Conservation (phyloP, 1,284 basidiomycete species). For the Heliocybe sulcata region DNA sequence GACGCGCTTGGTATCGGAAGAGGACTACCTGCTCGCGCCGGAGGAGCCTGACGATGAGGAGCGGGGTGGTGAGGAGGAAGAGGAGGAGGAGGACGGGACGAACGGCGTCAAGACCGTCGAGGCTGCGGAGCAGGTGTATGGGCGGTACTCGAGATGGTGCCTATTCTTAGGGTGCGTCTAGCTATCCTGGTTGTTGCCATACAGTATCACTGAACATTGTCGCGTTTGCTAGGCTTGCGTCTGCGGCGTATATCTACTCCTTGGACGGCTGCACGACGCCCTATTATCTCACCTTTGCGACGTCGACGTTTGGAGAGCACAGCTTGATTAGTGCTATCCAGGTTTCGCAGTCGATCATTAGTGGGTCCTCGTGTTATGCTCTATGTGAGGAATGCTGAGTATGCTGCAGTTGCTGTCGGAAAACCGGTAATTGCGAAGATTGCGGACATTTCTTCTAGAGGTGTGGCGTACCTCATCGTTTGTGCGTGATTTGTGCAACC, state of each 20-base stretch:
- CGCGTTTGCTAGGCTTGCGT: conserved; percentile 38
- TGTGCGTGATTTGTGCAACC: conserved; percentile 28
- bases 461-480: conserved; percentile 53
- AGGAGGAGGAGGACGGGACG: conserved; percentile 26
- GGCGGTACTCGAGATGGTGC: conserved; percentile 49
- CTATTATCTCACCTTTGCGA: conserved; percentile 58
- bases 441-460: conserved; percentile 59
- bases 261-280: conserved; percentile 66
- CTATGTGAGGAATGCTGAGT: background rate
- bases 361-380: conserved; percentile 23
- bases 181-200: background rate
- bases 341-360: conserved; percentile 49
- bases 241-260: conserved; percentile 73
- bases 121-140: conserved; percentile 44
- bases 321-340: conserved; percentile 61
- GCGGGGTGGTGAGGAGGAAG: conserved; percentile 9
- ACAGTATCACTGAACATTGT: background rate
- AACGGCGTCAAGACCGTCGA: conserved; percentile 44
- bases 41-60: background rate
- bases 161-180: conserved; percentile 51
- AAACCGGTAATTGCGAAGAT: conserved; percentile 81
- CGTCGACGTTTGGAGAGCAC: conserved; percentile 53
- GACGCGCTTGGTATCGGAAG: no score
- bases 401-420: conserved; percentile 42
- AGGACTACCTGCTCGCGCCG: background rate